Conservation (phyloP, 768 basidiomycete species). For the Pulveroboletus sp. region DNA sequence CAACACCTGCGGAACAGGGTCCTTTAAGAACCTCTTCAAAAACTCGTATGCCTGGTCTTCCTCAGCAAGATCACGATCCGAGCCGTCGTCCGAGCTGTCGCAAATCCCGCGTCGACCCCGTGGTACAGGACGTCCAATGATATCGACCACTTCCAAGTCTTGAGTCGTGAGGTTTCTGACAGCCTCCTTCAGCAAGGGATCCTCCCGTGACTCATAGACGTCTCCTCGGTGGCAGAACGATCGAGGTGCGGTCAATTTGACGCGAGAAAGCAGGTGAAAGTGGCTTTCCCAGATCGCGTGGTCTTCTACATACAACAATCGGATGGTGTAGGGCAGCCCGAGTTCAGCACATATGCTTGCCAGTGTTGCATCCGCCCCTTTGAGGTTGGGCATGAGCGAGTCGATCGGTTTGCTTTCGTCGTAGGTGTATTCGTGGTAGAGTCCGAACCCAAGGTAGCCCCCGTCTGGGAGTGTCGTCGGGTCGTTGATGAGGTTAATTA, state of each 20-base stretch:
- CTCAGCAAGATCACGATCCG: too few relatives aligned
- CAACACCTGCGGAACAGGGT: slow-evolving; percentile 3
- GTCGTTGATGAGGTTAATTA: slow-evolving; percentile 21
- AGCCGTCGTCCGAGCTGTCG: too few relatives aligned
- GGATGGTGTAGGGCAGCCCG: neutral
- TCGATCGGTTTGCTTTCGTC: neutral
- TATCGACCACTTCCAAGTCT: slow-evolving; percentile 1
- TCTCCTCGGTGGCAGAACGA: neutral
- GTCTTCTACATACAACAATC: neutral
- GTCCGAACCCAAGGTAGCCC: slow-evolving; percentile 35
- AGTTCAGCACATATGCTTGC: slow-evolving; percentile 3
- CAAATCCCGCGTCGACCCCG: too few relatives aligned
- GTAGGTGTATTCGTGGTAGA: slow-evolving; percentile 31
- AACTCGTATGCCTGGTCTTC: neutral
- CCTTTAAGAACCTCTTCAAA: neutral
- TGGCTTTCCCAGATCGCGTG: neutral
- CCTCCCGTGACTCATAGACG: neutral
- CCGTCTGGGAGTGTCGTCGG: slow-evolving; percentile 29
- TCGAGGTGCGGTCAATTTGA: neutral
- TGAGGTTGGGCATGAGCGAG: neutral
- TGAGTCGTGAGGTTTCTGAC: neutral
- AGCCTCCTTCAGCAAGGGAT: neutral
- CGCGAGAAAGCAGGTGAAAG: neutral
- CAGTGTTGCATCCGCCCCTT: slow-evolving; percentile 3
- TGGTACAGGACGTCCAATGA: neutral